phyloP scores from a whole-genome alignment of 2,329 filamentous ascomycete genomes.

The Graphium sp. region DNA sequence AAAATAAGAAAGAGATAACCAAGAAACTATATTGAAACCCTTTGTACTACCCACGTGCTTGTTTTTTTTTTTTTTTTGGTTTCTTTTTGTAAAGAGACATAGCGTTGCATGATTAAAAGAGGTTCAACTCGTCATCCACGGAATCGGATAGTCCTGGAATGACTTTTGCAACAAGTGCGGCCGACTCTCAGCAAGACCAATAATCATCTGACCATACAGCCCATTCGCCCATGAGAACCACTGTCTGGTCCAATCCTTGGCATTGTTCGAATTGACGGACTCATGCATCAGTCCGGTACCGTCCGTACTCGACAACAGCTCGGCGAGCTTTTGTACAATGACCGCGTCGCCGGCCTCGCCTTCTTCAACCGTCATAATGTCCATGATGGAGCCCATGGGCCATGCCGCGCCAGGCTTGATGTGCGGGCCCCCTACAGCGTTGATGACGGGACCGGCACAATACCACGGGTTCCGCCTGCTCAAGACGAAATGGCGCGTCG shows the following conservation, averaged over 20 bases:
- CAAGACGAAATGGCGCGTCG: conserved; percentile 65
- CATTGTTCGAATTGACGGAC: conserved; percentile 17
- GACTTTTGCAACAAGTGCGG: conserved; percentile 41
- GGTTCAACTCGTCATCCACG: no score
- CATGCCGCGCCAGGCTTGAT: conserved; percentile 43
- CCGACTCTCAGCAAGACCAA: conserved; percentile 59
- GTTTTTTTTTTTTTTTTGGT: no score
- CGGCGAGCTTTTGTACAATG: conserved; percentile 15
- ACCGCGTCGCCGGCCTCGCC: no score
- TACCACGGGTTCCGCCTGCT: conserved; percentile 67
- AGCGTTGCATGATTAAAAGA: no score
- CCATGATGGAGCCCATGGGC: conserved; percentile 39
- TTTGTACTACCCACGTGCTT: no score
- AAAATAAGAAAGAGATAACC: no score
- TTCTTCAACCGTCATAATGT: conserved; percentile 26
- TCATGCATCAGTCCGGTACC: conserved; percentile 30
- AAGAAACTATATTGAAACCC: no score
- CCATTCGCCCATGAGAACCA: conserved; percentile 76
- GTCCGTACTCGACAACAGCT: conserved; percentile 21
- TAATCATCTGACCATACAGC: conserved; percentile 68
- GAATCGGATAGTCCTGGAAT: conserved; percentile 20
- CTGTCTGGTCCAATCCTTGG: conserved; percentile 15
- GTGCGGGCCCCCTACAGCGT: conserved; percentile 52
- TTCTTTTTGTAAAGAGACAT: no score
- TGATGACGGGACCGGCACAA: conserved; percentile 46